A percentile compares a stretch with the other conserved stretches of the same genome.
Conservation (phyloP, 345 rosid species). For the Aquilaria malaccensis region DNA sequence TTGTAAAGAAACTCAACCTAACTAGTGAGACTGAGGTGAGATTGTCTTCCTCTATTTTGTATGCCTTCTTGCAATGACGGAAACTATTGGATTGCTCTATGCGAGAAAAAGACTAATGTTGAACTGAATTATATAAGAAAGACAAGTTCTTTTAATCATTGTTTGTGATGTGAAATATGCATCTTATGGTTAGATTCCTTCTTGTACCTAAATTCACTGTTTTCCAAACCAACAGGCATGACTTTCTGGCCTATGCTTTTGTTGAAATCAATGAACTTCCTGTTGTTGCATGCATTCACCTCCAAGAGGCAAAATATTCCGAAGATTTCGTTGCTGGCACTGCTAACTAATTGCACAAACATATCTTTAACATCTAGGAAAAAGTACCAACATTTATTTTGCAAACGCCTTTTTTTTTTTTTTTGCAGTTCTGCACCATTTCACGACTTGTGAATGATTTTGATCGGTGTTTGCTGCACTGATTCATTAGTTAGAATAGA, state of each 20-base stretch:
- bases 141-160: neutral
- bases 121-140: neutral
- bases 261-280: neutral
- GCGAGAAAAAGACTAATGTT: neutral
- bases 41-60: slow-evolving; percentile 4
- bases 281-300: neutral
- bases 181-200: neutral
- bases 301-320: neutral
- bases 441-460: too few relatives aligned
- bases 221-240: too few relatives aligned
- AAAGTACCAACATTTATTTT: too few relatives aligned
- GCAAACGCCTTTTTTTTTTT: too few relatives aligned
- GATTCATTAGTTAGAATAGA: too few relatives aligned
- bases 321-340: neutral
- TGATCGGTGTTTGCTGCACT: neutral
- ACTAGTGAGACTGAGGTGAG: slow-evolving; percentile 55
- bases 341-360: too few relatives aligned
- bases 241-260: too few relatives aligned
- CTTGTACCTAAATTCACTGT: neutral
- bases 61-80: neutral
- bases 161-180: neutral
- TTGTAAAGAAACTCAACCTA: slow-evolving; percentile 61
- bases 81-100: neutral
- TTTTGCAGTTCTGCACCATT: too few relatives aligned
- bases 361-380: too few relatives aligned